Base-by-base conservation (phyloP, 768 basidiomycete genomes). In the Omphalotus guepiniiformis region DNA sequence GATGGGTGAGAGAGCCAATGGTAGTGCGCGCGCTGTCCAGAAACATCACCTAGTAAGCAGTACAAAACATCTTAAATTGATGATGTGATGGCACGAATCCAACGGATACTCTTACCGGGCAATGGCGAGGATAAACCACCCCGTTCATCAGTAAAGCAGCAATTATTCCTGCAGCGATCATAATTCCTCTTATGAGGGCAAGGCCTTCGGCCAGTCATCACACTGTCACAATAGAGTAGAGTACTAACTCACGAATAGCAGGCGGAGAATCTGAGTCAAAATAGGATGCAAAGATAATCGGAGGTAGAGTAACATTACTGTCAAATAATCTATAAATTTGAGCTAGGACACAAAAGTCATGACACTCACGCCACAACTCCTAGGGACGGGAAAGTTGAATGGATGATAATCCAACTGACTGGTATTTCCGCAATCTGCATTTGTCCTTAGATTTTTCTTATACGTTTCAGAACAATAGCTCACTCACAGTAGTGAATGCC, bases 91-190 rank as follows among this genome's bases (percentile, higher is more conserved):
- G 16, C 8, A 16, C 35, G 21, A 16, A 37, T 12, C 5, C 6
- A 36, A 37, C 39, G 15, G 29, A 26, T 16, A 28, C 0, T 49
- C 63, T 25, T 55, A 75, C 74, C 42, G 74, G 62, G 55, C 71
- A 70, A 52, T 76, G 72, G 35, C 70, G 65, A 36, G 75, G 75
- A 50, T 73, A 77, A 6, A 77, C 46, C 4, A 76, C 37, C 25
- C 65, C 68, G 52, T 75, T 77, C 61, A 71, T 62, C 22, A 65
- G 32, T 7, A 78, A 54, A 3, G 75, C 76, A 12, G 65, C 66
- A 21, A 76, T 51, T 43, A 78, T 74, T 9, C 76, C 75, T 16
- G 64, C 60, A 41, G 62, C 61, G 23, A 78, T 78, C 63, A 72
- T 68, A 2, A 58, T 52, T 13, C 65, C 69, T 39, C 74, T 63